phyloP scores from a whole-genome alignment of 2,329 filamentous ascomycete species.

The Podosphaera aphanis region DNA sequence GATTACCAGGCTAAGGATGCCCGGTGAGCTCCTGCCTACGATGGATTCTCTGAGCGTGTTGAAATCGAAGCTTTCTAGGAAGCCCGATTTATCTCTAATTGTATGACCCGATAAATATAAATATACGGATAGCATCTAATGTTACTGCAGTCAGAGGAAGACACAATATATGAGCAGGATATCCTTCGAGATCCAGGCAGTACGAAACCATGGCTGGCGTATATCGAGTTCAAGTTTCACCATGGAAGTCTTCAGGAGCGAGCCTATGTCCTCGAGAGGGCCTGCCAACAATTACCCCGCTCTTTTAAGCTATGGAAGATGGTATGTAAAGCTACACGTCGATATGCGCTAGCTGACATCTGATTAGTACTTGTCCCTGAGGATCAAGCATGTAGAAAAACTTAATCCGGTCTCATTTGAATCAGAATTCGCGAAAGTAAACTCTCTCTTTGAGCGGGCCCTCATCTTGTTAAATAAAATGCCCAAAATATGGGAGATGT shows the following conservation, averaged over 20 bases:
- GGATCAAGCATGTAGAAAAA: constrained; percentile 56
- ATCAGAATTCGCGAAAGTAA: constrained; percentile 76
- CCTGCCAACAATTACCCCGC: constrained; percentile 68
- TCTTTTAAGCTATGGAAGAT: constrained; percentile 98
- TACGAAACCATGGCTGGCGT: constrained; percentile 85
- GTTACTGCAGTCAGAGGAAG: constrained; percentile 47
- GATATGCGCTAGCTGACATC: constrained; percentile 2
- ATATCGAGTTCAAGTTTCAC: constrained; percentile 73
- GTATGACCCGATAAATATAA: constrained; percentile 8
- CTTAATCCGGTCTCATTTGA: constrained; percentile 64
- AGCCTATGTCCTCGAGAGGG: constrained; percentile 68
- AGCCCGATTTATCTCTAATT: constrained; percentile 18
- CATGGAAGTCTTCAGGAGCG: constrained; percentile 73
- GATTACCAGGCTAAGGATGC: constrained; percentile 14
- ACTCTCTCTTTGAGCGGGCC: constrained; percentile 78
- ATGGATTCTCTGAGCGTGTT: constrained; percentile 15
- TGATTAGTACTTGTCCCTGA: constrained; percentile 57
- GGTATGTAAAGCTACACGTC: constrained; percentile 22
- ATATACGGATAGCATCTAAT: constrained; percentile 5
- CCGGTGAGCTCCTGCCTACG: constrained; percentile 16
- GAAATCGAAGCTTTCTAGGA: constrained; percentile 12
- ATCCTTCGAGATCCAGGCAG: constrained; percentile 65
- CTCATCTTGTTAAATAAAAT: constrained; percentile 93
- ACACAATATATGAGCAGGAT: constrained; percentile 91
- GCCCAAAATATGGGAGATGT: constrained; percentile 97